phyloP scores from a whole-genome alignment of 257 asterid species.

The Cordia subcordata region DNA sequence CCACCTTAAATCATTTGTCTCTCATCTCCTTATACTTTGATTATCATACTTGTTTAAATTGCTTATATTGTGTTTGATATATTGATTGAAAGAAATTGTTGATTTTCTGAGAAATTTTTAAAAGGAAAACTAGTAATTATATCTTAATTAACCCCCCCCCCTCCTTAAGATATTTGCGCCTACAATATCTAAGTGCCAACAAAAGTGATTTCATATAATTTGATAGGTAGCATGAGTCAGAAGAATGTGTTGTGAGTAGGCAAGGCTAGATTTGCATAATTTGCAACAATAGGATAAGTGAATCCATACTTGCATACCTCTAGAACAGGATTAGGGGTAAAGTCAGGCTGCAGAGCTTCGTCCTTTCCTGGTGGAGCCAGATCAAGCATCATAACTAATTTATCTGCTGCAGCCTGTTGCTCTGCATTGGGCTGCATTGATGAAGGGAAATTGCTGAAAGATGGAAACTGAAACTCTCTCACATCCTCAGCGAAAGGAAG shows the following conservation, averaged over 20 bases:
- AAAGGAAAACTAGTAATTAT: too few relatives aligned
- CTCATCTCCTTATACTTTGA: too few relatives aligned
- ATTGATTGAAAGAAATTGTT: too few relatives aligned
- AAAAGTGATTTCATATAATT: not conserved
- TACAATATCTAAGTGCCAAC: not conserved
- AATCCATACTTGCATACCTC: conserved; percentile 42
- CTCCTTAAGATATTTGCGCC: too few relatives aligned
- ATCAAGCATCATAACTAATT: conserved; percentile 78
- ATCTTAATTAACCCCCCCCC: too few relatives aligned
- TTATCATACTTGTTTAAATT: too few relatives aligned
- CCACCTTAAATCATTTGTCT: too few relatives aligned
- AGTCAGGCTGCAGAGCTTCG: conserved; percentile 72
- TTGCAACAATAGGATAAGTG: conserved; percentile 1
- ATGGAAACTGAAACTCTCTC: conserved; percentile 92
- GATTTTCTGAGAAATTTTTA: too few relatives aligned
- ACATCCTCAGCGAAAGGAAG: conserved; percentile 99
- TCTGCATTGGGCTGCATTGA: conserved; percentile 75
- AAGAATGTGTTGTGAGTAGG: not conserved
- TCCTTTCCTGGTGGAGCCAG: conserved; percentile 76
- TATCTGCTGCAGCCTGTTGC: conserved; percentile 88
- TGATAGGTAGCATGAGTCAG: not conserved
- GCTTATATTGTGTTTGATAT: too few relatives aligned
- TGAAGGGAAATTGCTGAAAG: conserved; percentile 75
- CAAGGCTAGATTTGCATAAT: not conserved
- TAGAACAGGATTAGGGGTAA: conserved; percentile 85